Base-by-base conservation (phyloP, 2,329 filamentous ascomycete genomes). In the Blumeriella jaapii region DNA sequence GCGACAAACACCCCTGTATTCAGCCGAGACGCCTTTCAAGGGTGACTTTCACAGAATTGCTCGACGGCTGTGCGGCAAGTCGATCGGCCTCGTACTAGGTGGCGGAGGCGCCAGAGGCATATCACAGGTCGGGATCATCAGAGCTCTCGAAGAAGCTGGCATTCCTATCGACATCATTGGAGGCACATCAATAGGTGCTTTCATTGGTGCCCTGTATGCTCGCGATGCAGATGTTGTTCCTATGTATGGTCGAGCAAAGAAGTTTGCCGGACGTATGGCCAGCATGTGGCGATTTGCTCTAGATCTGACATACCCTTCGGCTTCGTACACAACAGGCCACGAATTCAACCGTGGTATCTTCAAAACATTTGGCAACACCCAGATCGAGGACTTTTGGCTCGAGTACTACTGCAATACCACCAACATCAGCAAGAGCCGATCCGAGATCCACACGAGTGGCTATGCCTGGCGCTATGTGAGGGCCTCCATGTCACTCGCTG, bases 401-500 rank as follows among this genome's bases (percentile, higher is more conserved):
- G 86, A 94, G 49, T 98, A 85, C 57, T 98, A 98, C 62, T 98
- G 93, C 69, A 98, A 98, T 61, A 96, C 91, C 0, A 98, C 93
- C 23, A 98, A 96, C 59, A 96, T 98, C 61, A 93, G 82, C 63
- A 93, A 93, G 59, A 91, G 82, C 42, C 74, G 89, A 13, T 76
- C 76, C 3, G 91, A 98, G 56, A 87, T 93, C 47, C 91, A 98
- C 59, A 95, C 86, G 0, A 91, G 82, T 41, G 91, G 91, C 10
- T 98, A 98, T 53, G 89, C 91, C 0, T 98, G 91, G 91, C 75
- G 93, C 26, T 98, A 98, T 52, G 83, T 98, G 15, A 74, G 91
- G 29, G 91, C 91, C 1, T 94, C 86, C 8, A 98, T 98, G 91
- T 93, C 87, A 2, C 70, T 98, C 3, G 91, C 91, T 1, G 91